phyloP scores from a whole-genome alignment of 116 monocot genomes.

The Phalaenopsis hybrid region DNA sequence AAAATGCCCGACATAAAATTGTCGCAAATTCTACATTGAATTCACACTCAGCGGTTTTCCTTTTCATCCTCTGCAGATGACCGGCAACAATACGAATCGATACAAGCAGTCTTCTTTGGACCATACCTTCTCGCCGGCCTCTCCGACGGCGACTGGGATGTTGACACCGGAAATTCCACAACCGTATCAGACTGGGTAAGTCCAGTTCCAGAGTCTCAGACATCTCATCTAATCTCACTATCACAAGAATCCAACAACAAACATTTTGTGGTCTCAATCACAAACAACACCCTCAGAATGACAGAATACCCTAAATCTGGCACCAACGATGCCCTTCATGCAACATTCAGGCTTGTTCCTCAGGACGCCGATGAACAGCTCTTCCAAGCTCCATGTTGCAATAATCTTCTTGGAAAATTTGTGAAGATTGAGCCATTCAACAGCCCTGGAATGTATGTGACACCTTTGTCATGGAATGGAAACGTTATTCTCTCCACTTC shows the following conservation, averaged over 20 bases:
- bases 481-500: constrained; percentile 6
- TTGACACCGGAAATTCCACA: constrained; percentile 29
- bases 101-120: constrained; percentile 74
- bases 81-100: constrained; percentile 51
- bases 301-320: constrained; percentile 36
- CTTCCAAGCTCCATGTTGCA: neutral
- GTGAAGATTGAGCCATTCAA: constrained; percentile 37
- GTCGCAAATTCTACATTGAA: neutral
- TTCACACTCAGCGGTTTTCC: neutral
- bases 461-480: constrained; percentile 20
- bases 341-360: constrained; percentile 62
- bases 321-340: constrained; percentile 52
- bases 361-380: constrained; percentile 2
- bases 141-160: constrained; percentile 62
- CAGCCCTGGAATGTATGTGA: constrained; percentile 27
- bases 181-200: constrained; percentile 66
- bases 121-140: constrained; percentile 85
- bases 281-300: constrained; percentile 54
- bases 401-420: constrained; percentile 7
- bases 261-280: constrained; percentile 42
- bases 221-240: constrained; percentile 53
- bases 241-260: constrained; percentile 34
- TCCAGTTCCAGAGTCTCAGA: constrained; percentile 45
- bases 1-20: no score
- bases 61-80: constrained; percentile 40